phyloP scores from a whole-genome alignment of 202 grass and related monocot species.

The Zoysia matrella region DNA sequence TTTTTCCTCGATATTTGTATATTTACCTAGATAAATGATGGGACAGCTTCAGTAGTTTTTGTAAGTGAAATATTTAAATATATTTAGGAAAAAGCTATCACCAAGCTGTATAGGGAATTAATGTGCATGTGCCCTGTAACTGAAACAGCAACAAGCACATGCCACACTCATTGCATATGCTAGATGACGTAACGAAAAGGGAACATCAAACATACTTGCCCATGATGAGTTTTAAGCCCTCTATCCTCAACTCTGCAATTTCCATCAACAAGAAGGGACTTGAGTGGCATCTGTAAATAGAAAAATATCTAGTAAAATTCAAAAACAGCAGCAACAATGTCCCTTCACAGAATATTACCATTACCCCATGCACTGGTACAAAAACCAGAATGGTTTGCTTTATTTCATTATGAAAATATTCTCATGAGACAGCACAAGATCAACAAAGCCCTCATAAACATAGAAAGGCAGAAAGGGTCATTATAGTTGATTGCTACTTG shows the following conservation, averaged over 20 bases:
- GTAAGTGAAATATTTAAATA: not conserved
- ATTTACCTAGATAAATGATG: too few species aligned
- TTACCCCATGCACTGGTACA: not conserved
- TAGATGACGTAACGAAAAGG: conserved; percentile 26
- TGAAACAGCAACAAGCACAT: not conserved
- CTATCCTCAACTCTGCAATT: conserved; percentile 91
- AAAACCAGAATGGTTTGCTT: not conserved
- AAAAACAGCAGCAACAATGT: conserved; percentile 19
- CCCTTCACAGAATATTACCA: not conserved
- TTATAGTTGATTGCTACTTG: not conserved
- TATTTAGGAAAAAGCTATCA: conserved; percentile 11
- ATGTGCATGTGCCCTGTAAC: not conserved
- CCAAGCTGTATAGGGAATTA: conserved; percentile 4
- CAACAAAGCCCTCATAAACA: conserved; percentile 1
- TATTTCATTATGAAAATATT: not conserved
- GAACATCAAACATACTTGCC: conserved; percentile 67
- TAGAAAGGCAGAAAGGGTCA: not conserved
- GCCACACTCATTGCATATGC: not conserved
- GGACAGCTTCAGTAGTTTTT: not conserved
- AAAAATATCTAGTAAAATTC: conserved; percentile 20
- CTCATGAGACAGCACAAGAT: not conserved
- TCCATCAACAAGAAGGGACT: conserved; percentile 80
- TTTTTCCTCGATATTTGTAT: not conserved
- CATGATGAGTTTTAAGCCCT: conserved; percentile 46
- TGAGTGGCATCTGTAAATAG: conserved; percentile 71